Evolutionary conservation across 164 flowering plant species (phyloP).

Genomic region (Piper longum): DNA sequence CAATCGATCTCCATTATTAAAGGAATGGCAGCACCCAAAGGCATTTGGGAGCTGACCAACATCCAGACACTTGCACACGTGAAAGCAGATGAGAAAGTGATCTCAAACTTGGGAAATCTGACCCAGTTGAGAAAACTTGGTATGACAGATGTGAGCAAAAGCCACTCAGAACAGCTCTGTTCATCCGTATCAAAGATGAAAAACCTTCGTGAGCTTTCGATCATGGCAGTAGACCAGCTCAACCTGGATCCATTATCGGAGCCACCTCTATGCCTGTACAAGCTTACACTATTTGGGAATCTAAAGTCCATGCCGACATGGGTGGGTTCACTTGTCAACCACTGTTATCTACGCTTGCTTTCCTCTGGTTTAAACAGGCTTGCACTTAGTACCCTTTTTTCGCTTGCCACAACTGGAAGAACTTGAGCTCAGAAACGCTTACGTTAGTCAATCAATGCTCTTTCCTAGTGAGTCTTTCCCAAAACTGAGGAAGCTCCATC

Average conservation of each 20-base stretch:
- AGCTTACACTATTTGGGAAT: neutral
- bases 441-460: constrained; percentile 11
- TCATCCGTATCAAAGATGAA: constrained; percentile 5
- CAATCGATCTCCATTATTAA: neutral
- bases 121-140: constrained; percentile 4
- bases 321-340: neutral
- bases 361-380: neutral
- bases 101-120: constrained; percentile 1
- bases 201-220: neutral
- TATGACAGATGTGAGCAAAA: neutral
- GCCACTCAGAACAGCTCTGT: neutral
- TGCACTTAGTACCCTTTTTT: neutral
- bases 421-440: constrained; percentile 20
- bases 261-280: constrained; percentile 1
- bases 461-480: constrained; percentile 19
- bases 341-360: neutral
- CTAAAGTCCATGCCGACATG: constrained; percentile 2
- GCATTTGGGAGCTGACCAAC: neutral
- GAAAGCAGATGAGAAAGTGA: neutral
- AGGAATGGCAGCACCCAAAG: neutral
- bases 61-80: neutral
- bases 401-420: constrained; percentile 9
- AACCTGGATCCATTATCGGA: neutral
- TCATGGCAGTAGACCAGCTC: constrained; percentile 3
- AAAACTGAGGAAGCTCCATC: constrained; percentile 15